phyloP scores from a whole-genome alignment of 2,329 filamentous ascomycete species.

The Cercospora nicotianae region DNA sequence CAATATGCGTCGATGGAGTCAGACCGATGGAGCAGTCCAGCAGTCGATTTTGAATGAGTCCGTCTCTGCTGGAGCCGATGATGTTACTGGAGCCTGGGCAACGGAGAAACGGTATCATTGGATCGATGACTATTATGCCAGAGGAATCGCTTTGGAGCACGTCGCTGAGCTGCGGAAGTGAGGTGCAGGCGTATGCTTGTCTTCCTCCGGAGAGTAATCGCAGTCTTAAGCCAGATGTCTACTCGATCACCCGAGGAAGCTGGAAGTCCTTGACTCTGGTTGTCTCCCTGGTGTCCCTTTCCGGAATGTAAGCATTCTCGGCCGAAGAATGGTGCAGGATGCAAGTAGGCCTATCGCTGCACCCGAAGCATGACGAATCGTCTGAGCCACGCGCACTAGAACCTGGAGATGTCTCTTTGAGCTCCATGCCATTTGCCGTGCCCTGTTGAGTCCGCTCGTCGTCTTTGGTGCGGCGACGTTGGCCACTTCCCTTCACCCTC shows the following conservation, averaged over 20 bases:
- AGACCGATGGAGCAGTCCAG: not conserved
- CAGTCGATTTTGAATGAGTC: not conserved
- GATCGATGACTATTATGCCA: constrained; percentile 16
- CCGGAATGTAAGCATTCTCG: not conserved
- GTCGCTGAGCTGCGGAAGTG: not conserved
- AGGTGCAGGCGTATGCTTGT: not conserved
- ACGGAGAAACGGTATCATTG: constrained; percentile 10
- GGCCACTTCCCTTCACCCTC: not conserved
- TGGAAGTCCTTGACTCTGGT: not conserved
- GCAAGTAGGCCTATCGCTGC: not conserved
- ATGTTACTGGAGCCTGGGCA: not conserved
- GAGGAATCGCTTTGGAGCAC: not conserved
- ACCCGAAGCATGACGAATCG: not conserved
- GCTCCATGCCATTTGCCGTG: not conserved
- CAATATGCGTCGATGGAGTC: constrained; percentile 8
- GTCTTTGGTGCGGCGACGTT: not conserved
- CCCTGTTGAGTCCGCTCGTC: not conserved
- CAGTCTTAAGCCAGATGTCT: not conserved
- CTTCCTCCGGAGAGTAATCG: not conserved
- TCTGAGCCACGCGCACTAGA: not conserved
- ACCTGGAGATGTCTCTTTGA: not conserved
- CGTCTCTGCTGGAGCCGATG: not conserved
- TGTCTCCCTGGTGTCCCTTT: not conserved
- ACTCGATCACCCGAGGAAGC: not conserved
- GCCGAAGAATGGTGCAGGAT: not conserved